Evolutionary conservation across 1,139 yeast genomes (phyloP), one percentile per base, ranked within the genome.

Genomic region (Candida gigantensis): DNA sequence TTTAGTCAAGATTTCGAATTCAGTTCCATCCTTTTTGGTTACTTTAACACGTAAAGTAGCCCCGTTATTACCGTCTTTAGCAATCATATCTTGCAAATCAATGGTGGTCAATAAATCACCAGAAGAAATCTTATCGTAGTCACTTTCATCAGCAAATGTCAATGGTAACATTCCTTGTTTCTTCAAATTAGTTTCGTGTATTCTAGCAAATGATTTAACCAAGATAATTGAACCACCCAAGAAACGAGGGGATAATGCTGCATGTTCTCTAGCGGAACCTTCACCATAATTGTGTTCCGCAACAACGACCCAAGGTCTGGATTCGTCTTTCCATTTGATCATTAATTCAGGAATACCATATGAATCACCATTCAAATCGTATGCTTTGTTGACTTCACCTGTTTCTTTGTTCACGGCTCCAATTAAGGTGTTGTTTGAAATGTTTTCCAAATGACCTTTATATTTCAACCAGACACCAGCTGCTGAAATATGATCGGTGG

Each of bases 381-480:
- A 81, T 6, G 92, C 96, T 46, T 74, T 79, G 68, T 92, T 92
- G 31, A 89, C 97, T 64, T 89, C 95, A 41, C 96, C 97, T 24
- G 96, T 88, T 66, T 90, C 98, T 59, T 86, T 87, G 62, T 92
- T 92, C 44, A 87, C 95, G 11, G 98, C 98, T 46, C 98, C 98
- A 55, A 92, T 92, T 53, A 92, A 74, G 6, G 97, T 90, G 69
- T 92, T 92, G 69, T 92, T 78, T 10, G 97, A 86, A 49, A 92
- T 92, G 65, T 92, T 92, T 60, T 90, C 97, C 54, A 92, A 74
- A 59, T 92, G 98, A 13, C 98, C 98, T 71, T 92, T 92, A 69
- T 92, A 92, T 69, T 92, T 92, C 65, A 92, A 78, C 98, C 98
- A 92, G n/a, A 84, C 94, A 57, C 98, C 98, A 24, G 98, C 98